phyloP scores from a whole-genome alignment of 2,329 filamentous ascomycete genomes.

The Colletotrichum navitas region DNA sequence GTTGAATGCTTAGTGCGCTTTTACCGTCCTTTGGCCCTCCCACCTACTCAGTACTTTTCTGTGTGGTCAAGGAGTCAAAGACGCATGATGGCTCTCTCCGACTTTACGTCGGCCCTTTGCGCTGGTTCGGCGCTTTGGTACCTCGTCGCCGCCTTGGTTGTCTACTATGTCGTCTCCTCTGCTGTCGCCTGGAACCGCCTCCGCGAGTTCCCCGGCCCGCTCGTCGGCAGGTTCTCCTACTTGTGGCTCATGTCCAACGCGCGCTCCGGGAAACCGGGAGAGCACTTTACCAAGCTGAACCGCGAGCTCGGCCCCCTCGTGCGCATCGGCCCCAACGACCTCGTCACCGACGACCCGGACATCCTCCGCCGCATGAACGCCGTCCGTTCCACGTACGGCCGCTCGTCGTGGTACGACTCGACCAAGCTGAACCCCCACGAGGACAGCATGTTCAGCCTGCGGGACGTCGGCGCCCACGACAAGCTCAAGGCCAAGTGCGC shows the following conservation, averaged over 20 bases:
- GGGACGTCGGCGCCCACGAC: slow-evolving; percentile 56
- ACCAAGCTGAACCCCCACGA: slow-evolving; percentile 35
- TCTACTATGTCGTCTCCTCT: slow-evolving; percentile 43
- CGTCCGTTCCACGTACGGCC: slow-evolving; percentile 37
- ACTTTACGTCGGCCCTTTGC: not conserved
- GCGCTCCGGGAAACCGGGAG: slow-evolving; percentile 23
- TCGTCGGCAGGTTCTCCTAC: slow-evolving; percentile 38
- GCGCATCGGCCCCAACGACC: slow-evolving; percentile 43
- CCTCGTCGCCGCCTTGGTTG: slow-evolving; percentile 23
- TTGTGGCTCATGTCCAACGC: slow-evolving; percentile 38
- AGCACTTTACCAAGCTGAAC: slow-evolving; percentile 32
- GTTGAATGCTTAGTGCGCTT: not conserved
- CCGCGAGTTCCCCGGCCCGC: slow-evolving; percentile 27
- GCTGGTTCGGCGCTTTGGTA: slow-evolving; percentile 4
- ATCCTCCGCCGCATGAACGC: slow-evolving; percentile 38
- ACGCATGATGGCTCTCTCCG: slow-evolving; percentile 23
- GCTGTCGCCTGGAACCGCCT: slow-evolving; percentile 48
- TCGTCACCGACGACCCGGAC: slow-evolving; percentile 42
- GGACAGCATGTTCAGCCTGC: slow-evolving; percentile 42
- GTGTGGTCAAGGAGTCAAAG: not conserved
- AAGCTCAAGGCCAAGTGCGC: slow-evolving; percentile 42
- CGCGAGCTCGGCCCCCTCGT: slow-evolving; percentile 41
- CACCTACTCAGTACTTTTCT: not conserved
- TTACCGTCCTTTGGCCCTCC: not conserved
- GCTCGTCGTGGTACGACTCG: slow-evolving; percentile 42